Conservation (phyloP, 306 rosid genomes). For the Urtica urens region DNA sequence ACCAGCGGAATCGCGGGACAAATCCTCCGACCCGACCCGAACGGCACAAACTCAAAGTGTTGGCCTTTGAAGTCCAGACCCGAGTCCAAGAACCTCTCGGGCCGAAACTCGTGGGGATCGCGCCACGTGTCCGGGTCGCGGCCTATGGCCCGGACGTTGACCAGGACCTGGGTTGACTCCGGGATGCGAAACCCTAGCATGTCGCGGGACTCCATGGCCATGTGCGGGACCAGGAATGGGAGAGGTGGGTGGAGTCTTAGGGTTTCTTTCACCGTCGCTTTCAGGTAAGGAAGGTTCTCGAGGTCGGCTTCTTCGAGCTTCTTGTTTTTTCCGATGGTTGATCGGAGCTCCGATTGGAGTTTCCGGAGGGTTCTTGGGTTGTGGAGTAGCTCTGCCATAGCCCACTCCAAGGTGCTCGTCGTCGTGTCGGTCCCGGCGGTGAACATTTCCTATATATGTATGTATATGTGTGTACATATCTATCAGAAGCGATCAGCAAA, state of each 20-base stretch:
- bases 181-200: conserved; percentile 56
- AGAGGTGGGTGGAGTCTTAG: conserved; percentile 92
- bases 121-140: conserved; percentile 66
- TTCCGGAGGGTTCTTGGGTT: conserved; percentile 48
- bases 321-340: conserved; percentile 19
- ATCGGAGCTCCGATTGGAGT: conserved; percentile 53
- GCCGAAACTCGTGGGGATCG: conserved; percentile 49
- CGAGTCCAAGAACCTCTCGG: conserved; percentile 59
- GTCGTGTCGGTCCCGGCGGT: conserved; percentile 88
- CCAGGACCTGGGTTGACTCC: conserved; percentile 56
- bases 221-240: conserved; percentile 79
- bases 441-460: conserved; percentile 72
- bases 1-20: conserved; percentile 80
- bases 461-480: too few species aligned
- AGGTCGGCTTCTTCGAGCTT: conserved; percentile 55
- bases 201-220: conserved; percentile 56
- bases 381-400: conserved; percentile 71
- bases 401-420: conserved; percentile 82
- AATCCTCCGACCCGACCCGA: conserved; percentile 81
- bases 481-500: too few species aligned
- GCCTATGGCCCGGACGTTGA: conserved; percentile 92
- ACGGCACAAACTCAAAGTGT: conserved; percentile 66
- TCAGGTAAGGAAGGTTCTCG: conserved; percentile 58
- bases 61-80: conserved; percentile 52
- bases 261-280: conserved; percentile 73